Evolutionary conservation across 1,284 basidiomycete species (phyloP).

Genomic region (Cutaneotrichosporon sp.): DNA sequence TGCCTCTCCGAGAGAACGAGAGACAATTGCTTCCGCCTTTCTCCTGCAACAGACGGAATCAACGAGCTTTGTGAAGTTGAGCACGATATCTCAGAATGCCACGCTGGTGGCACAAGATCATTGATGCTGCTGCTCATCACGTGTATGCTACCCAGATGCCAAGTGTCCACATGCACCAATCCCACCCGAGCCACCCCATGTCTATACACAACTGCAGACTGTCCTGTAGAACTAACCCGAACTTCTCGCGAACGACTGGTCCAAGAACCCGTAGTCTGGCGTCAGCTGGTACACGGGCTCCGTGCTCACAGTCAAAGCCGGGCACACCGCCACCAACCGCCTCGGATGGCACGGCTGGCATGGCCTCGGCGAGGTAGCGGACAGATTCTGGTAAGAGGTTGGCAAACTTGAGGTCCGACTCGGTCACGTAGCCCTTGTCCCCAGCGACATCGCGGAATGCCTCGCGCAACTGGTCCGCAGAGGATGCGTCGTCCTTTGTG

Average conservation of each 20-base stretch:
- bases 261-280: conserved; percentile 46
- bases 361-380: conserved; percentile 68
- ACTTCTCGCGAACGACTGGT: conserved; percentile 36
- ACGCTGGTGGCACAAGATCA: no score
- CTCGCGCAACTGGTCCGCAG: conserved; percentile 86
- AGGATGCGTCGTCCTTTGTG: conserved; percentile 86
- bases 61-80: no score
- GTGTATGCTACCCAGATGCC: no score
- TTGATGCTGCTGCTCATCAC: no score
- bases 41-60: no score
- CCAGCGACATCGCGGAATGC: conserved; percentile 89
- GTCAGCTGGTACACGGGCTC: not conserved
- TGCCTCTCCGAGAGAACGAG: no score
- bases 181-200: not conserved
- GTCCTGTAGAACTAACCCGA: conserved; percentile 8
- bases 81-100: no score
- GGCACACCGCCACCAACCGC: conserved; percentile 5
- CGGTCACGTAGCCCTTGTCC: conserved; percentile 87
- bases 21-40: no score
- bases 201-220: conserved; percentile 5
- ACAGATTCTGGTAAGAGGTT: conserved; percentile 75
- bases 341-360: conserved; percentile 31
- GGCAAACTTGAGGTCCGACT: conserved; percentile 87
- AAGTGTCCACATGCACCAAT: not conserved
- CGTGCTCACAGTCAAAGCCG: conserved; percentile 48